A percentile compares a stretch with the other conserved stretches of the same genome.
Conservation (phyloP, 2,329 filamentous ascomycete genomes). For the Fusarium sulawesiense region DNA sequence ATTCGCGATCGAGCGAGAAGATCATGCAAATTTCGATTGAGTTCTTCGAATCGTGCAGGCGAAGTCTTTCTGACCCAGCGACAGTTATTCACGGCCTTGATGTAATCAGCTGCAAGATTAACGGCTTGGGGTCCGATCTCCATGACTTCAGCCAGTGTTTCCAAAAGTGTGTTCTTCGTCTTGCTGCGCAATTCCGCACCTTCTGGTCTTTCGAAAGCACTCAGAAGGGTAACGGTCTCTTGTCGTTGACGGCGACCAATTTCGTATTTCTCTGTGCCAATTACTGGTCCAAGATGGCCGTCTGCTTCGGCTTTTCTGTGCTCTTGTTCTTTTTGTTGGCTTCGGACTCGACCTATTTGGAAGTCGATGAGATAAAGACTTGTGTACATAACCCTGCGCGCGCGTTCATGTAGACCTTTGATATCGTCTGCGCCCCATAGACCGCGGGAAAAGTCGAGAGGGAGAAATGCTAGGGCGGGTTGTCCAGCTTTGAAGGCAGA, state of each 20-base stretch:
- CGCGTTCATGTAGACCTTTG: conserved; percentile 49
- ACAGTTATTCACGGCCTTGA: conserved; percentile 46
- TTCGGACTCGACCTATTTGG: conserved; percentile 51
- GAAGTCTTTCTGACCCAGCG: conserved; percentile 47
- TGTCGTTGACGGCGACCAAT: conserved; percentile 46
- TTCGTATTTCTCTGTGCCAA: conserved; percentile 24
- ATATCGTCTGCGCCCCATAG: conserved; percentile 60
- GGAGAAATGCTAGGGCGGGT: conserved; percentile 57
- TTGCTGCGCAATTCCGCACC: conserved; percentile 47
- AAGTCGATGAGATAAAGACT: conserved; percentile 56
- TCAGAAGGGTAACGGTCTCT: conserved; percentile 50
- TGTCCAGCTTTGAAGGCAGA: conserved; percentile 52
- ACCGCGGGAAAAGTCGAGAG: conserved; percentile 59
- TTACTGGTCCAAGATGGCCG: not conserved
- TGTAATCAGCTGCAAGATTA: conserved; percentile 38
- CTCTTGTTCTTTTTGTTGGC: conserved; percentile 37
- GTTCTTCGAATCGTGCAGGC: conserved; percentile 35
- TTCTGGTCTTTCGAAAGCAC: conserved; percentile 54
- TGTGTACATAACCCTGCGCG: conserved; percentile 52
- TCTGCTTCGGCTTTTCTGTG: not conserved
- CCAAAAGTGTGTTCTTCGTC: conserved; percentile 49
- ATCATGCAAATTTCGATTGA: conserved; percentile 34
- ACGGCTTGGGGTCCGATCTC: conserved; percentile 42
- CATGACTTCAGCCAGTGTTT: conserved; percentile 46
- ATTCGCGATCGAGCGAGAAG: conserved; percentile 45